These are phyloP conservation scores for Trichothecium roseum DNA, from an alignment of 2,329 filamentous ascomycete genomes.

Conservation along the genomic window DNA sequence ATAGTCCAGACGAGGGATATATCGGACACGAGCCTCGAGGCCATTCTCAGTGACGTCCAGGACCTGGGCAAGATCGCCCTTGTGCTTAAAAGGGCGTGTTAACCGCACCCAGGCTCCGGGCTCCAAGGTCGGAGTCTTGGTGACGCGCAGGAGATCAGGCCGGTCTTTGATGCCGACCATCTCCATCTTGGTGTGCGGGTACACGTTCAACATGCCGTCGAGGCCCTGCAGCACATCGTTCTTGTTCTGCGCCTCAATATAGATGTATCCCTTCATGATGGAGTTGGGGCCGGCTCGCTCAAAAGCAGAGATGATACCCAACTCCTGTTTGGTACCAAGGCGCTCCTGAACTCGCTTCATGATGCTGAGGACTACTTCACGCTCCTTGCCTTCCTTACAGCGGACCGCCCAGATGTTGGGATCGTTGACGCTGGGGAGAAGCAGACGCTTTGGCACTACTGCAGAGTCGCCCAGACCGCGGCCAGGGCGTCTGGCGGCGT, in stretches of 20 bases:
- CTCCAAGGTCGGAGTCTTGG: slow-evolving; percentile 74
- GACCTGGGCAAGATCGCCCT: slow-evolving; percentile 83
- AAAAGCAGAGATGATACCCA: slow-evolving; percentile 82
- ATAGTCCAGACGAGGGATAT: slow-evolving; percentile 89
- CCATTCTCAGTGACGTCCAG: slow-evolving; percentile 90
- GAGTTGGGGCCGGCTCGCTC: slow-evolving; percentile 71
- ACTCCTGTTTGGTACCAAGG: slow-evolving; percentile 63
- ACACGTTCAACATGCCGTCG: slow-evolving; percentile 80
- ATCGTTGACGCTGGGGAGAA: slow-evolving; percentile 89
- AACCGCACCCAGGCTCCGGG: slow-evolving; percentile 90
- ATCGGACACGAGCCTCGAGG: slow-evolving; percentile 73
- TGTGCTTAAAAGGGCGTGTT: slow-evolving; percentile 68
- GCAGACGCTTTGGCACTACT: slow-evolving; percentile 72
- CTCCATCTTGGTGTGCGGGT: slow-evolving; percentile 76
- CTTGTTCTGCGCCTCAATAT: slow-evolving; percentile 82
- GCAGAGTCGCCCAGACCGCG: slow-evolving; percentile 58
- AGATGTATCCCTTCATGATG: slow-evolving; percentile 88
- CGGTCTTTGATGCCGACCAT: slow-evolving; percentile 95
- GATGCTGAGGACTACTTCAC: slow-evolving; percentile 78
- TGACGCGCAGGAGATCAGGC: slow-evolving; percentile 86
- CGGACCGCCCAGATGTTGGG: slow-evolving; percentile 92
- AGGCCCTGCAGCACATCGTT: slow-evolving; percentile 76
- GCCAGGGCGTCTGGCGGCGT: slow-evolving; percentile 65
- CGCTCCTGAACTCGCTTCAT: slow-evolving; percentile 83
- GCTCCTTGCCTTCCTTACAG: slow-evolving; percentile 91